Percentiles rank a stretch among this genome's conserved stretches.
Evolutionary conservation across 306 rosid genomes (phyloP).

Genomic region (Mimosa pudica): DNA sequence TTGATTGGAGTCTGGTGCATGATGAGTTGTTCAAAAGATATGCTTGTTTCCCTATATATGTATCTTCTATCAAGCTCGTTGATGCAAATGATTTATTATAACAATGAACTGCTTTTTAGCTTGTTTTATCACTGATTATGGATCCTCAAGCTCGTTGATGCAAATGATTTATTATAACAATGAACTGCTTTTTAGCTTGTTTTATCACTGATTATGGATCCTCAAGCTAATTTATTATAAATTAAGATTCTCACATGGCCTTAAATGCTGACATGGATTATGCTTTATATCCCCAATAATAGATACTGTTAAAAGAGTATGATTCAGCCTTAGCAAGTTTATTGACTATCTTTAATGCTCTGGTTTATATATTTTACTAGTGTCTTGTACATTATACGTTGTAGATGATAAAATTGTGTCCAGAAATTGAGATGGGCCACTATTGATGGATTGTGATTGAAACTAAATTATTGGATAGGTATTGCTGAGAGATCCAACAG

Average conservation of each 20-base stretch:
- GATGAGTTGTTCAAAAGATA: background rate
- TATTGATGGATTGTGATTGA: constrained; percentile 24
- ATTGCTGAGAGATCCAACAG: constrained; percentile 79
- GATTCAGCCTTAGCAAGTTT: constrained; percentile 17
- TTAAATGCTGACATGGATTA: constrained; percentile 3
- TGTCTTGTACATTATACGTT: constrained; percentile 11
- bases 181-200: constrained; percentile 27
- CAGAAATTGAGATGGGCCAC: constrained; percentile 21
- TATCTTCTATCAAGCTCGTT: background rate
- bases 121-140: constrained; percentile 8
- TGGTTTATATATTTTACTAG: constrained; percentile 13
- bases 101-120: constrained; percentile 20
- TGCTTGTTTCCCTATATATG: no score
- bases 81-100: constrained; percentile 18
- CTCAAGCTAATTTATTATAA: constrained; percentile 1
- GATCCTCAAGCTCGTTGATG: constrained; percentile 21
- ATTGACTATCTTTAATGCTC: constrained; percentile 22
- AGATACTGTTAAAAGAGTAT: constrained; percentile 5
- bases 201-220: background rate
- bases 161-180: constrained; percentile 7
- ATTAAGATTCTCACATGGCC: constrained; percentile 6
- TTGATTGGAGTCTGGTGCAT: background rate
- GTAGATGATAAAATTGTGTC: constrained; percentile 8
- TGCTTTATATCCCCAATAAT: background rate
- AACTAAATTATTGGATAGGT: constrained; percentile 58